Evolutionary conservation across 1,284 basidiomycete species (phyloP).

Genomic region (Trametes hirsuta): DNA sequence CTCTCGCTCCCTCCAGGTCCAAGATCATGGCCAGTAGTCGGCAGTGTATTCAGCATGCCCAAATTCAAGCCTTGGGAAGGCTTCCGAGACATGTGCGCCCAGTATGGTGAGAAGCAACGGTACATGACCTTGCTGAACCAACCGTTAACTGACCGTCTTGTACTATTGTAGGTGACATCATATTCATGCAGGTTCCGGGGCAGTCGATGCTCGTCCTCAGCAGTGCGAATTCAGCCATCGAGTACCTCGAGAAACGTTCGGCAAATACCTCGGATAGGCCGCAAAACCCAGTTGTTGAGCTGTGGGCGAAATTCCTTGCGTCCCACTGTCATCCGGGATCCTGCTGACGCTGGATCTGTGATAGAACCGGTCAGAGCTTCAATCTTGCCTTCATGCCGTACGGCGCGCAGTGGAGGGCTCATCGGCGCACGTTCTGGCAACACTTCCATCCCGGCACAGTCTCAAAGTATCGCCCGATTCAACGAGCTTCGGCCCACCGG

Average conservation of each 20-base stretch:
- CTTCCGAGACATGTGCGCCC: background rate
- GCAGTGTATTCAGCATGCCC: background rate
- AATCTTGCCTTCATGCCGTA: constrained; percentile 20
- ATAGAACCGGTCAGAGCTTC: constrained; percentile 16
- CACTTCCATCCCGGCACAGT: constrained; percentile 15
- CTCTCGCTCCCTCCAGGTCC: background rate
- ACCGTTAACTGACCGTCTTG: background rate
- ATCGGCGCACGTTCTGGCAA: constrained; percentile 25
- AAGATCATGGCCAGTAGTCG: background rate
- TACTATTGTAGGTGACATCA: background rate
- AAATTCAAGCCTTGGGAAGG: background rate
- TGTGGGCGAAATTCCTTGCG: constrained; percentile 1
- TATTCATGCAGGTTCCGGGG: background rate
- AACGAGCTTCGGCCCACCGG: constrained; percentile 8
- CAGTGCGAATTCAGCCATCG: constrained; percentile 7
- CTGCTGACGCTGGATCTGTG: background rate
- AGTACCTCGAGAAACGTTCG: constrained; percentile 19
- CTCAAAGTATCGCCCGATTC: constrained; percentile 1
- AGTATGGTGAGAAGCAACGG: background rate
- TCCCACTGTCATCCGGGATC: constrained; percentile 8
- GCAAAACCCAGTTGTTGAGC: background rate
- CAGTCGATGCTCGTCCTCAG: constrained; percentile 10
- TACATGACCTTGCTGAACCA: background rate
- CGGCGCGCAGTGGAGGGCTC: constrained; percentile 22
- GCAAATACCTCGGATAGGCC: constrained; percentile 11